Evolutionary conservation across 208 protist genomes (phyloP).

Genomic region (Perkinsela sp.): DNA sequence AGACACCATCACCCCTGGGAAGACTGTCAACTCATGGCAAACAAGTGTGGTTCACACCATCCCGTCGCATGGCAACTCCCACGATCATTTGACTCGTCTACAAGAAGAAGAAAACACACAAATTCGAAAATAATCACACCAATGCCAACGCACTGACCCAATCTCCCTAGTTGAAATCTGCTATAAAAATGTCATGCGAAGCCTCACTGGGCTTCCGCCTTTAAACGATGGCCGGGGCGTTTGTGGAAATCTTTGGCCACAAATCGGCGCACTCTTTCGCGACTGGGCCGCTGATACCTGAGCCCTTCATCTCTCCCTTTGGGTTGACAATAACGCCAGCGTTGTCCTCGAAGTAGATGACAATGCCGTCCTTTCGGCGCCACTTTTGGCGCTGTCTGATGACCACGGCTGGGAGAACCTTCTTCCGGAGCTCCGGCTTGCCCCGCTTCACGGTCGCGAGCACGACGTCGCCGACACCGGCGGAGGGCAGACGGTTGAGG

Average conservation of each 20-base stretch:
- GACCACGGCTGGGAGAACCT: constrained; percentile 85
- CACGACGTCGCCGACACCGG: constrained; percentile 91
- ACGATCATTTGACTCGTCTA: too few relatives aligned
- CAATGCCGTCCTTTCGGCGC: constrained; percentile 88
- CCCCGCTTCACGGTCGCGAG: constrained; percentile 98
- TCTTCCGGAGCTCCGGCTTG: constrained; percentile 98
- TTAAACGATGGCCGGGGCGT: constrained; percentile 82
- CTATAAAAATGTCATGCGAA: too few relatives aligned
- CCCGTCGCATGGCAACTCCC: too few relatives aligned
- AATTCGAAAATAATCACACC: too few relatives aligned
- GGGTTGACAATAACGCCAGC: constrained; percentile 98
- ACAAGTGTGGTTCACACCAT: too few relatives aligned
- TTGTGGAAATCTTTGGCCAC: constrained; percentile 93
- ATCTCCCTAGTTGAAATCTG: too few relatives aligned
- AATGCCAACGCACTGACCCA: too few relatives aligned
- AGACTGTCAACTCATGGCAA: too few relatives aligned
- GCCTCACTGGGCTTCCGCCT: too few relatives aligned
- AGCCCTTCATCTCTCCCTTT: constrained; percentile 99
- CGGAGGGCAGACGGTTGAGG: constrained; percentile 90
- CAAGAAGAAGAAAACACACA: too few relatives aligned
- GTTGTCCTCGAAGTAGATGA: constrained; percentile 99
- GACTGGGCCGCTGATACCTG: constrained; percentile 93
- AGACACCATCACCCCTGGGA: too few relatives aligned
- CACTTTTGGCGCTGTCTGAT: constrained; percentile 95
- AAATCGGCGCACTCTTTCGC: constrained; percentile 98